Conservation (phyloP, 202 grass and related monocot species). For the Zoysia matrella region DNA sequence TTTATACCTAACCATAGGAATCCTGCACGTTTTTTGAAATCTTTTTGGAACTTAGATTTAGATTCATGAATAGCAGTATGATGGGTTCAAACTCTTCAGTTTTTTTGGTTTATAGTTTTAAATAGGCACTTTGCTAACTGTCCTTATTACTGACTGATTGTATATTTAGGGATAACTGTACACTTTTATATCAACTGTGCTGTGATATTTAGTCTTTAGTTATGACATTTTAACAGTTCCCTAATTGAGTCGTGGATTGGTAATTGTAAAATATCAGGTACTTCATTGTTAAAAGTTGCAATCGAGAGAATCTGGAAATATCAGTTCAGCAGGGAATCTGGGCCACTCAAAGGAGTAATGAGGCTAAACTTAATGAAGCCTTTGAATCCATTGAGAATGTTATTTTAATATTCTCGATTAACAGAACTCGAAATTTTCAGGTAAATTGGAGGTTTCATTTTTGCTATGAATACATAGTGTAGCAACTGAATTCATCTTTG, state of each 20-base stretch:
- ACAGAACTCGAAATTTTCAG: conserved; percentile 96
- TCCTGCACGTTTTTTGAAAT: neutral
- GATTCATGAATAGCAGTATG: conserved; percentile 14
- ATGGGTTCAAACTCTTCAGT: neutral
- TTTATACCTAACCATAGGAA: conserved; percentile 9
- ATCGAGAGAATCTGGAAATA: conserved; percentile 96
- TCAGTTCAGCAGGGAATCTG: conserved; percentile 96
- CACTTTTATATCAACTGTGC: too few relatives aligned
- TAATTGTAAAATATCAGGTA: conserved; percentile 77
- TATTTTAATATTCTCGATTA: conserved; percentile 98
- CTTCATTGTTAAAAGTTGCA: conserved; percentile 99
- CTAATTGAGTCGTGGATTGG: conserved; percentile 53
- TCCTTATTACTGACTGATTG: neutral
- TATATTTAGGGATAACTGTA: too few relatives aligned
- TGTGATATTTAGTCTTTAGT: conserved; percentile 35
- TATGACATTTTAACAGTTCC: conserved; percentile 34
- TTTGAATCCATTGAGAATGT: conserved; percentile 99
- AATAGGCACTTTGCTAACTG: conserved; percentile 5
- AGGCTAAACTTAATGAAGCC: conserved; percentile 98
- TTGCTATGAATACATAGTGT: conserved; percentile 25
- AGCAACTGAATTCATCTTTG: conserved; percentile 20
- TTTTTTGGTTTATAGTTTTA: conserved; percentile 5
- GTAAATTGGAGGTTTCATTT: conserved; percentile 48
- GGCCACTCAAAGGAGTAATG: conserved; percentile 99
- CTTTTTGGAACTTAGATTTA: conserved; percentile 7